A percentile compares a stretch with the other conserved stretches of the same genome.
Conservation (phyloP, 208 protist genomes). For the Leishmania gerbilli region DNA sequence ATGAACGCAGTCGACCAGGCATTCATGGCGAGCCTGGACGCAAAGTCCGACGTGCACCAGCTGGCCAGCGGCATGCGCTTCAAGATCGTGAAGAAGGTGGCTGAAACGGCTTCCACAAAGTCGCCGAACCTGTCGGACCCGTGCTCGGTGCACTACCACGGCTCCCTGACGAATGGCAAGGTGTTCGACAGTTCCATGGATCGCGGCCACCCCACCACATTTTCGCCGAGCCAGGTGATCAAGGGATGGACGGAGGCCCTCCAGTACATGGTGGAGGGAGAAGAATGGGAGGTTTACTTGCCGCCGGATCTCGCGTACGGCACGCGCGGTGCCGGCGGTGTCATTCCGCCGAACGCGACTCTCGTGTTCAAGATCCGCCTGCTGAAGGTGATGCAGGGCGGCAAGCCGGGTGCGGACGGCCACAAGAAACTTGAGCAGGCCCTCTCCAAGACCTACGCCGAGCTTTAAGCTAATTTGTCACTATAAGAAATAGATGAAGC, state of each 20-base stretch:
- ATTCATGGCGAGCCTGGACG: slow-evolving; percentile 54
- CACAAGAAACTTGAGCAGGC: slow-evolving; percentile 61
- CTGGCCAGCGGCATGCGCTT: slow-evolving; percentile 84
- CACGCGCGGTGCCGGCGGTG: slow-evolving; percentile 44
- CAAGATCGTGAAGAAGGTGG: slow-evolving; percentile 58
- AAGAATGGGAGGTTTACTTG: slow-evolving; percentile 85
- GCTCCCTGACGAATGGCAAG: slow-evolving; percentile 65
- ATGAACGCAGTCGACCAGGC: slow-evolving; percentile 35
- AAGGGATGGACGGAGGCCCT: slow-evolving; percentile 85
- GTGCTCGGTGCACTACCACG: slow-evolving; percentile 84
- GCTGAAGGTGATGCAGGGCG: slow-evolving; percentile 63
- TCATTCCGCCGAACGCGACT: slow-evolving; percentile 66
- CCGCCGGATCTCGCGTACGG: slow-evolving; percentile 83
- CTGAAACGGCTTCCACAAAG: slow-evolving; percentile 31
- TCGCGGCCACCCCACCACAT: slow-evolving; percentile 54
- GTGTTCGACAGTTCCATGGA: slow-evolving; percentile 86
- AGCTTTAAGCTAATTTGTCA: slow-evolving; percentile 38
- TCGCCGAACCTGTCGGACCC: slow-evolving; percentile 48
- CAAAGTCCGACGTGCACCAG: slow-evolving; percentile 43
- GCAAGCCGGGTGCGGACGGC: slow-evolving; percentile 46
- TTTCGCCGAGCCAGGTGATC: slow-evolving; percentile 80
- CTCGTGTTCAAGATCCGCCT: slow-evolving; percentile 86
- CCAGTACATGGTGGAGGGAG: slow-evolving; percentile 86
- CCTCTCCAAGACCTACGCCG: slow-evolving; percentile 45
- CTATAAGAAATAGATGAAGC: not conserved